Percentiles rank a stretch among this genome's conserved stretches.
phyloP scores from a whole-genome alignment of 257 asterid species.

The Eustoma russellianum region DNA sequence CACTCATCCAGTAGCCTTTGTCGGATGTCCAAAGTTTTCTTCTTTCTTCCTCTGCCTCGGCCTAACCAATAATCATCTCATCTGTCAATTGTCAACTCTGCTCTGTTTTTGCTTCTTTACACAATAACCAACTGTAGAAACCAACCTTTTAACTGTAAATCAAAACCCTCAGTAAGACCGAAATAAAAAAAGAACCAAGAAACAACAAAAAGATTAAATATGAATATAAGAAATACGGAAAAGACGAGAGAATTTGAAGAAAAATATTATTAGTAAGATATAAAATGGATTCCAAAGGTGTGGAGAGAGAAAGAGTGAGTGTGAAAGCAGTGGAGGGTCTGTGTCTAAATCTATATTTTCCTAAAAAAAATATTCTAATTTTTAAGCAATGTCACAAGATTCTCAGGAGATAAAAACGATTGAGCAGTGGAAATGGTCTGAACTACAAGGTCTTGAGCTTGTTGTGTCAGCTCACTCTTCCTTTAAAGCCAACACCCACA shows the following conservation, averaged over 20 bases:
- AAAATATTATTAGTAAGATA: constrained; percentile 8
- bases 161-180: background rate
- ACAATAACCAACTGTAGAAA: constrained; percentile 17
- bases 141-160: constrained; percentile 12
- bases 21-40: too few species aligned
- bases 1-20: too few species aligned
- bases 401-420: constrained; percentile 46
- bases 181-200: background rate
- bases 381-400: constrained; percentile 50
- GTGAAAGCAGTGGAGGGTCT: constrained; percentile 15
- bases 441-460: constrained; percentile 70
- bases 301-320: constrained; percentile 12
- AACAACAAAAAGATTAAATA: too few species aligned
- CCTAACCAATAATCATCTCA: background rate
- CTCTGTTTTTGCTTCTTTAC: constrained; percentile 20
- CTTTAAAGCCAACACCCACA: constrained; percentile 29
- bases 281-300: constrained; percentile 6
- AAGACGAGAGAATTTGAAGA: background rate
- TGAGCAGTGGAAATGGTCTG: constrained; percentile 86
- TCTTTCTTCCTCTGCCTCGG: too few species aligned
- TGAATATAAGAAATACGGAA: background rate
- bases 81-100: constrained; percentile 24
- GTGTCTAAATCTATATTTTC: constrained; percentile 11
- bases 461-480: constrained; percentile 43
- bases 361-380: constrained; percentile 10